These are phyloP conservation scores for Fusarium papillatum DNA, from an alignment of 2,329 filamentous ascomycete genomes.

Conservation along the genomic window DNA sequence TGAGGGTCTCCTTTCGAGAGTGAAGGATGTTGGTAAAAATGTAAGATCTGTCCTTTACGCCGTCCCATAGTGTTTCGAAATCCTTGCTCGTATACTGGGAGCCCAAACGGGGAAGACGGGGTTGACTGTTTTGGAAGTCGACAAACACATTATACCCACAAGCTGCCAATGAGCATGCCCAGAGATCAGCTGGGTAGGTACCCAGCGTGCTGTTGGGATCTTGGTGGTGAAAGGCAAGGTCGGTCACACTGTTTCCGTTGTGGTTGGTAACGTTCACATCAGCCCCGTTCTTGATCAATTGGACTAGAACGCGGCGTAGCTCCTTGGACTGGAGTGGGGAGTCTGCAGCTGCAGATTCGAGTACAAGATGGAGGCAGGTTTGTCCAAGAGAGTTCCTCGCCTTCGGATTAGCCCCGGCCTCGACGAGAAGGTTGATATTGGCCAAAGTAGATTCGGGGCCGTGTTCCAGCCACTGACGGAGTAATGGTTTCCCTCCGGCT, in stretches of 20 bases:
- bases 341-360: no score
- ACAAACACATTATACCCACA: background rate
- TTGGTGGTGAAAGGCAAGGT: background rate
- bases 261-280: background rate
- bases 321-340: no score
- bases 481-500: no score
- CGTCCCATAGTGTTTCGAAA: background rate
- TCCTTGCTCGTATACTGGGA: background rate
- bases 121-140: background rate
- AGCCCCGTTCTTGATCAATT: background rate
- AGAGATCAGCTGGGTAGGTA: background rate
- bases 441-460: no score
- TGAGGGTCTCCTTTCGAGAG: no score
- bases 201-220: background rate
- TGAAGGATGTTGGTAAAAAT: no score
- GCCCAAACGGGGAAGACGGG: background rate
- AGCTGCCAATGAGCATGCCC: background rate
- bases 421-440: no score
- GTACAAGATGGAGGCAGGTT: no score
- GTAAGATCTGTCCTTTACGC: no score
- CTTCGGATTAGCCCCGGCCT: rapidly evolving
- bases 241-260: background rate
- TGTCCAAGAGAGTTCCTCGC: no score
- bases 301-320: background rate
- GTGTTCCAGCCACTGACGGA: no score